Conservation (phyloP, 2,329 filamentous ascomycete genomes). For the Clonostachys chloroleuca region DNA sequence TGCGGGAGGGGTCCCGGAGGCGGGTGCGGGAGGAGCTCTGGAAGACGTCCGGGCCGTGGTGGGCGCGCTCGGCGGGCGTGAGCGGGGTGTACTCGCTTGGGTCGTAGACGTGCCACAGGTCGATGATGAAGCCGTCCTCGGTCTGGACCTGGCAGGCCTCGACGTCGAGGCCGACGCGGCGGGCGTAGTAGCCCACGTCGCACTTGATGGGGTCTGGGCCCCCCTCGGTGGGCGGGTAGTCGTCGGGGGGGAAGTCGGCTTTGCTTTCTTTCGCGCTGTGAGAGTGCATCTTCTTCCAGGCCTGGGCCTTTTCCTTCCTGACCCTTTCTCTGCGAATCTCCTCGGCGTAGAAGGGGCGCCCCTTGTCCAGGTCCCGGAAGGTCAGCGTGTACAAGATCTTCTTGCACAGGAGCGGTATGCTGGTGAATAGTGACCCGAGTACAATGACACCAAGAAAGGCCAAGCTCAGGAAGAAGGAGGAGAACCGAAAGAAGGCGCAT, state of each 20-base stretch:
- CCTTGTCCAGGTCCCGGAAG: conserved; percentile 52
- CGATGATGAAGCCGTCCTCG: conserved; percentile 88
- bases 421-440: conserved; percentile 66
- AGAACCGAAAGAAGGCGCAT: conserved; percentile 57
- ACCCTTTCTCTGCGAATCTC: conserved; percentile 56
- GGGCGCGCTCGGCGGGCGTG: conserved; percentile 42
- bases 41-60: conserved; percentile 59
- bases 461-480: conserved; percentile 73
- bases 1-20: conserved; percentile 30
- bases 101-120: conserved; percentile 86
- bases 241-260: conserved; percentile 37
- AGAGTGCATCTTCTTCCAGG: conserved; percentile 51
- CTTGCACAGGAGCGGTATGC: conserved; percentile 46
- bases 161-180: conserved; percentile 80
- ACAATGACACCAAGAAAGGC: conserved; percentile 75
- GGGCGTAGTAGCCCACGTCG: conserved; percentile 81
- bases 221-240: conserved; percentile 73
- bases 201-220: conserved; percentile 74
- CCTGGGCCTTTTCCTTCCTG: conserved; percentile 51
- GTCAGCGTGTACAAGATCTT: conserved; percentile 49
- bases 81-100: conserved; percentile 65
- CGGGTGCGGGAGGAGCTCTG: conserved; percentile 28
- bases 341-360: conserved; percentile 68
- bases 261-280: conserved; percentile 31
- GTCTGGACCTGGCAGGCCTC: conserved; percentile 84